phyloP scores from a whole-genome alignment of 1,284 basidiomycete genomes.

The Cutaneotrichosporon sp. region DNA sequence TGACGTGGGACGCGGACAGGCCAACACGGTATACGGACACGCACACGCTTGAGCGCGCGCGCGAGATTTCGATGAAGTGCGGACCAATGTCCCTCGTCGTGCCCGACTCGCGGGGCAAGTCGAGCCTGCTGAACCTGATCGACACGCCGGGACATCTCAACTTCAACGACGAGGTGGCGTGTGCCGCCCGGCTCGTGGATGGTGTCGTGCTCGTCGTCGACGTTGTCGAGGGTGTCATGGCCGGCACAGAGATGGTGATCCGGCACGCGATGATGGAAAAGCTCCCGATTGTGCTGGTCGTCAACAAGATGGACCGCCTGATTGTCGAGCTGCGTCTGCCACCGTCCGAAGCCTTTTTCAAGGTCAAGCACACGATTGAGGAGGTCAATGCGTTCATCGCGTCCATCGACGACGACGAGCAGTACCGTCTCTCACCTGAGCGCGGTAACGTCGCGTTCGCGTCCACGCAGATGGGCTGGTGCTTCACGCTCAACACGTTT shows the following conservation, averaged over 20 bases:
- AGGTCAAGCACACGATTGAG: conserved; percentile 97
- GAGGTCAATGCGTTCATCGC: conserved; percentile 95
- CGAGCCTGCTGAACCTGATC: conserved; percentile 85
- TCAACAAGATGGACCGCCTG: conserved; percentile 97
- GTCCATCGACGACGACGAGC: conserved; percentile 82
- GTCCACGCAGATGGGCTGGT: conserved; percentile 94
- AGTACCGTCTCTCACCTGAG: conserved; percentile 83
- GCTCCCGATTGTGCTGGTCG: conserved; percentile 83
- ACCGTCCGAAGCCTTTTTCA: conserved; percentile 94
- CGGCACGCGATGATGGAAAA: conserved; percentile 81
- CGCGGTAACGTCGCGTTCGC: conserved; percentile 96
- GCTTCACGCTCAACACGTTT: conserved; percentile 90
- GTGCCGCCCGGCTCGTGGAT: conserved; percentile 80
- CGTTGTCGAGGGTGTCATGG: conserved; percentile 93
- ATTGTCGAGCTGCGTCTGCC: conserved; percentile 95
- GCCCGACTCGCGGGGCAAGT: conserved; percentile 83
- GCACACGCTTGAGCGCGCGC: conserved; percentile 77
- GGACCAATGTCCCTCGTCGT: conserved; percentile 92
- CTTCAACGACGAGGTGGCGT: conserved; percentile 93
- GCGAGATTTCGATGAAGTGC: conserved; percentile 92
- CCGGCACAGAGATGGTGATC: conserved; percentile 77
- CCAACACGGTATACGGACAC: conserved; percentile 94
- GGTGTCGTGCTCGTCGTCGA: conserved; percentile 92
- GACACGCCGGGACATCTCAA: conserved; percentile 99
- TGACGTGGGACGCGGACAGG: conserved; percentile 84